phyloP scores from a whole-genome alignment of 768 basidiomycete genomes.

The Pholiota molesta region DNA sequence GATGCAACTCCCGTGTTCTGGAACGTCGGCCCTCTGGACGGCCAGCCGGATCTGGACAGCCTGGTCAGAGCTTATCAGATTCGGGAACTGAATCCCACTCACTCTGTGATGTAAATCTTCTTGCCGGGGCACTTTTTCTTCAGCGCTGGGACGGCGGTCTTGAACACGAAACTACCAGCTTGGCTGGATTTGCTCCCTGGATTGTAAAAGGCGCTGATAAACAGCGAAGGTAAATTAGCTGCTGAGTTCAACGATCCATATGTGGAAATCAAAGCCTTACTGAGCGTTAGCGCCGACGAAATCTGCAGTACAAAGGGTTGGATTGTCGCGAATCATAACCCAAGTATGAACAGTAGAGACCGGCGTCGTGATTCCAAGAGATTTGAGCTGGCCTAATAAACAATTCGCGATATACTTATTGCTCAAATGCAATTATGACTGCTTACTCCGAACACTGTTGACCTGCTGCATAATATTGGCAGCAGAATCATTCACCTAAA shows the following conservation, averaged over 20 bases:
- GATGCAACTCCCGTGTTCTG: conserved; percentile 33
- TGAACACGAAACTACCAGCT: conserved; percentile 37
- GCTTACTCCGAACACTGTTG: conserved; percentile 35
- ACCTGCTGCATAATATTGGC: conserved; percentile 40
- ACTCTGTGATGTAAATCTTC: conserved; percentile 38
- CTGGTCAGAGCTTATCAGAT: background rate
- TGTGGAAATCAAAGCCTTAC: conserved; percentile 20
- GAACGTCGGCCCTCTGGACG: conserved; percentile 33
- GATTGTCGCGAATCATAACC: conserved; percentile 35
- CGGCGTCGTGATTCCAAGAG: conserved; percentile 35
- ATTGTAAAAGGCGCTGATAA: conserved; percentile 39
- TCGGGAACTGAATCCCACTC: conserved; percentile 1
- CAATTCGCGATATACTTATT: background rate
- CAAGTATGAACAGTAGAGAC: conserved; percentile 43
- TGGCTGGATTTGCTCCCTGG: conserved; percentile 28
- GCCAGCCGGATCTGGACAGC: conserved; percentile 37
- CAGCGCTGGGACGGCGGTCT: no score
- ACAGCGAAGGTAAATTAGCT: no score
- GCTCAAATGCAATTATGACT: background rate
- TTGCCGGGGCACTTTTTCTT: no score
- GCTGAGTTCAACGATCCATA: background rate
- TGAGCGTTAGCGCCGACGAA: conserved; percentile 44
- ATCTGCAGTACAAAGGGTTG: conserved; percentile 33
- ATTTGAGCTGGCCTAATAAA: conserved; percentile 31
- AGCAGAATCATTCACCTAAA: conserved; percentile 31